phyloP scores from a whole-genome alignment of 2,329 filamentous ascomycete species.

The Ophiosphaerella narmari region DNA sequence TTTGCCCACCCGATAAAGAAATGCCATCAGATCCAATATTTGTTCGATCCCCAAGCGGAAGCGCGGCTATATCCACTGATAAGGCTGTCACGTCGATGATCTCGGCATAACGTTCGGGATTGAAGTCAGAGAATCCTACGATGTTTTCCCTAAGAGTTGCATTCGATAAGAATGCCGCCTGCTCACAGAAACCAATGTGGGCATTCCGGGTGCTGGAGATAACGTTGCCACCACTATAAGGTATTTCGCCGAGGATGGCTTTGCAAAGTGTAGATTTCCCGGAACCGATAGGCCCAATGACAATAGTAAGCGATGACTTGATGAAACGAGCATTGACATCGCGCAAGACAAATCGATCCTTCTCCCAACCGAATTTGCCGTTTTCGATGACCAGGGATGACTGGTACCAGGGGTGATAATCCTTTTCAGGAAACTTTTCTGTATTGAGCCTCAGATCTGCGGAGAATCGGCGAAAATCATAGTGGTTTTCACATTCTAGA shows the following conservation, averaged over 20 bases:
- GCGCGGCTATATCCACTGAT: conserved; percentile 3
- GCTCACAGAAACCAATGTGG: conserved; percentile 46
- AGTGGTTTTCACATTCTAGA: conserved; percentile 10
- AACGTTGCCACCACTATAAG: conserved; percentile 28
- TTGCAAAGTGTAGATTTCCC: conserved; percentile 45
- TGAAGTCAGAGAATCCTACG: conserved; percentile 5
- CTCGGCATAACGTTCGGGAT: conserved; percentile 13
- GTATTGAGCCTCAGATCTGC: conserved; percentile 29
- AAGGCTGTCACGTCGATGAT: conserved; percentile 15
- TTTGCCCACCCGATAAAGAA: conserved; percentile 56
- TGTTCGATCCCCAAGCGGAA: conserved; percentile 37
- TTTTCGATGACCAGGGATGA: conserved; percentile 15
- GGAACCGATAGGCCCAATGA: conserved; percentile 32
- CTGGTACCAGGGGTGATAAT: conserved; percentile 49
- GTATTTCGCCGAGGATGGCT: conserved; percentile 42
- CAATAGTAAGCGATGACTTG: conserved; percentile 26
- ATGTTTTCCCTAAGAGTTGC: conserved; percentile 19
- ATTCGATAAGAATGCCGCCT: conserved; percentile 38
- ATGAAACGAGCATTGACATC: conserved; percentile 16
- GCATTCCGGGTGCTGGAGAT: conserved; percentile 4
- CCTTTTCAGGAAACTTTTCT: no score
- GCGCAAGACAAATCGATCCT: conserved; percentile 19
- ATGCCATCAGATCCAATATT: conserved; percentile 54
- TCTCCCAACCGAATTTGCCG: conserved; percentile 33
- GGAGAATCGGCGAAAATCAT: conserved; percentile 17